These are phyloP conservation scores for Lindgomyces ingoldianus DNA, from an alignment of 495 filamentous ascomycete genomes.

Conservation along the genomic window DNA sequence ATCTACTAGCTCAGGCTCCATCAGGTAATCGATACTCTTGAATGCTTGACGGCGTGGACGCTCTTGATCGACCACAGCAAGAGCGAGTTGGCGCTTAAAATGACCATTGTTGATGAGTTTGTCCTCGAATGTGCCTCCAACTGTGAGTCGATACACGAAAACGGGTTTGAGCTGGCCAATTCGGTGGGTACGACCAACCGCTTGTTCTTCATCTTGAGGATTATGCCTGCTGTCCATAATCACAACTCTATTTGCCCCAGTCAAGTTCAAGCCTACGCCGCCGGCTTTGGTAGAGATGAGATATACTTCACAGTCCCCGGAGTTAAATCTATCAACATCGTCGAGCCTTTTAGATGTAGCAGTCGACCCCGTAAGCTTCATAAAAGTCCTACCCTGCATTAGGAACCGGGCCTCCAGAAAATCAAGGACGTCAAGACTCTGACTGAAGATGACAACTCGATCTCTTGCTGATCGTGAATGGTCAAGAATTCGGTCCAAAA, in stretches of 20 bases:
- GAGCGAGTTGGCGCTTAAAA: slow-evolving; percentile 79
- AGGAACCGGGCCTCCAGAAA: slow-evolving; percentile 62
- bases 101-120: slow-evolving; percentile 67
- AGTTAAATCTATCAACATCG: slow-evolving; percentile 68
- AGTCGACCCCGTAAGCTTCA: slow-evolving; percentile 68
- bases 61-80: slow-evolving; percentile 80
- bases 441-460: slow-evolving; percentile 79
- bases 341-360: slow-evolving; percentile 56
- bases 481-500: slow-evolving; percentile 66
- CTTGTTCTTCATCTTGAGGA: slow-evolving; percentile 81
- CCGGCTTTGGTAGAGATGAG: slow-evolving; percentile 84
- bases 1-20: slow-evolving; percentile 54
- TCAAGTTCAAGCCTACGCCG: slow-evolving; percentile 79
- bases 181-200: slow-evolving; percentile 83
- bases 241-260: slow-evolving; percentile 81
- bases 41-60: slow-evolving; percentile 62
- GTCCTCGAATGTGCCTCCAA: slow-evolving; percentile 78
- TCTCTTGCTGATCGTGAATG: slow-evolving; percentile 62
- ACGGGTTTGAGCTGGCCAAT: slow-evolving; percentile 82
- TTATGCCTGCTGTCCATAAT: slow-evolving; percentile 85
- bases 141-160: slow-evolving; percentile 82
- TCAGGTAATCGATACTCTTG: slow-evolving; percentile 56
- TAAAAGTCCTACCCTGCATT: slow-evolving; percentile 39
- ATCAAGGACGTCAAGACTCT: slow-evolving; percentile 67
- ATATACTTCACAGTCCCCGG: slow-evolving; percentile 54